Percentiles rank a stretch among this genome's conserved stretches.
Evolutionary conservation across 257 asterid species (phyloP).

Genomic region (Solanum arcanum): DNA sequence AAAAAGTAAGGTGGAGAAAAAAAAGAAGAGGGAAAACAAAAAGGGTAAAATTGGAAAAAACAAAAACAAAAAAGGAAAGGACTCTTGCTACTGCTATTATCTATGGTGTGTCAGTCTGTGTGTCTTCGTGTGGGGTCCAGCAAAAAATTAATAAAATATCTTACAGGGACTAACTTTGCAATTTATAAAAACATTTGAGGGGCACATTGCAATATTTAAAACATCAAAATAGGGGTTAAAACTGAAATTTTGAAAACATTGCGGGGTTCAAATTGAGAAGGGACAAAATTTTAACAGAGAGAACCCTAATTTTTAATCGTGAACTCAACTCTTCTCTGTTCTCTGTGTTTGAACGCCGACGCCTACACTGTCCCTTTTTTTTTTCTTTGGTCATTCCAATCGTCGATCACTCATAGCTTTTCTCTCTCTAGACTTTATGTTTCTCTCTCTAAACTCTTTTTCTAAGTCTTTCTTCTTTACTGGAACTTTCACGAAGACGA

Average conservation of each 20-base stretch:
- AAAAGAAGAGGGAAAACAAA: not conserved
- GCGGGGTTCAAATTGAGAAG: not conserved
- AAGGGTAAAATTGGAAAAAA: not conserved
- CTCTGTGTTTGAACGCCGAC: not conserved
- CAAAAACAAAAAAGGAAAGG: not conserved
- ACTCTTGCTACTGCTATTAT: not conserved
- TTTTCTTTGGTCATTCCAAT: not conserved
- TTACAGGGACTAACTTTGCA: not conserved
- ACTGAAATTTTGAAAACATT: not conserved
- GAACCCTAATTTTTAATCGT: constrained; percentile 1
- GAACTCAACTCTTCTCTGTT: not conserved
- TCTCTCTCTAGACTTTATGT: not conserved
- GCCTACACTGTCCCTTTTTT: not conserved
- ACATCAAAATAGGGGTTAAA: not conserved
- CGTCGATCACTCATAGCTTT: not conserved
- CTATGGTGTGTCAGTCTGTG: not conserved
- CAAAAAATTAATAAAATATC: not conserved
- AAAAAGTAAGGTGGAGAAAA: not conserved
- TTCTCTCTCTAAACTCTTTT: not conserved
- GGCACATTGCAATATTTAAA: not conserved
- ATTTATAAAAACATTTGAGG: not conserved
- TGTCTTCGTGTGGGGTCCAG: not conserved
- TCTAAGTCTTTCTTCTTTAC: not conserved
- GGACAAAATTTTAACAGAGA: not conserved
- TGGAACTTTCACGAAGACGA: not conserved